Base-by-base conservation (phyloP, 179 eudicot species). In the Heliamphora ciliata region DNA sequence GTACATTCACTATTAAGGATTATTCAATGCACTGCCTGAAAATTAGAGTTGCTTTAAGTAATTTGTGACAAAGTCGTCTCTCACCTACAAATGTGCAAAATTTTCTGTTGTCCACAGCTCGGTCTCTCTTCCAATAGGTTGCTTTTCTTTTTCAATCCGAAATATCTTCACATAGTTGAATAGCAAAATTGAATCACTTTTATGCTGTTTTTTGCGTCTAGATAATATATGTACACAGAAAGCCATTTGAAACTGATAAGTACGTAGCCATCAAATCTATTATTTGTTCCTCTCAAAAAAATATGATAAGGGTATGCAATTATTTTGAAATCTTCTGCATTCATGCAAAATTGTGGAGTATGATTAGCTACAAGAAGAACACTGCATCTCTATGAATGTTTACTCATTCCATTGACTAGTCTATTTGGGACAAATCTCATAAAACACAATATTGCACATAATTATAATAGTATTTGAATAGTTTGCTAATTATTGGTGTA, bases 71-170 rank as follows among this genome's bases (percentile, higher is more conserved):
- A 63, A 88, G 90, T 83, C 50, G 81, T 82, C 81, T 87, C 7
- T 85, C 86, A 14, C 83, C 76, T 66, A 74, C 80, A 60, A 82
- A 90, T 77, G 84, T 86, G 60, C 80, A 83, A 51, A 79, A 66
- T 75, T 88, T 89, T 83, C 89, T 96, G 74, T 69, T 88, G 50
- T 83, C 83, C 78, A 84, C 87, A 78, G 97, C 93, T 79, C 91
- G 83, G 76, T 88, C 86, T 83, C 88, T 96, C 82, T 90, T 96
- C 82, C 91, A 89, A 82, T 94, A 91, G 97, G 98, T 95, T 86
- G 40, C 24, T 52, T 48, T 58, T 73, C 74, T 40, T 71, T 60
- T 70, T 17, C 17, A 71, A 63, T 48, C 68, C n/a, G 58, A 61
- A 44, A 71, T 48, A 4, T 65, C 18, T 79, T 79, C 40, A 8